Evolutionary conservation across 805 yeast genomes (phyloP), one percentile per base, ranked within the genome.

Genomic region (Saturnispora hagleri): DNA sequence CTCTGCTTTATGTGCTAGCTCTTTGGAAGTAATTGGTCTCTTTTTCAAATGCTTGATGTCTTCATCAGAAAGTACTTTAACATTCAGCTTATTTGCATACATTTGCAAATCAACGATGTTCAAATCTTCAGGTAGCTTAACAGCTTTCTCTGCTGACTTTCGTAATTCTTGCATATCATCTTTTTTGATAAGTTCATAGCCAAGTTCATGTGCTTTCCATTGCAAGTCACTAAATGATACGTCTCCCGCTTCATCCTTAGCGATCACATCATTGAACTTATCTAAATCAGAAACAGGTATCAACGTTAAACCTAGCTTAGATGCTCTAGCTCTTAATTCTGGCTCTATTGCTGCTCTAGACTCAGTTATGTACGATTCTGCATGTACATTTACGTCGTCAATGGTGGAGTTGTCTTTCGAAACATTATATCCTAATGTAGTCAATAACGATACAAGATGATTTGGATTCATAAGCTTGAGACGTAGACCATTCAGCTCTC

Each of bases 1-100:
- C 5, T 67, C 64, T 1, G 79, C 79, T 48, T 66, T 62, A 2
- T 59, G 42, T 3, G 69, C 69, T 15, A 69, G 55, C n/a, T 65
- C 70, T 38, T 64, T 59, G 2, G 70, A 55, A 1, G 69, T 62
- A n/a, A 68, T 58, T 5, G 53, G 58, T 40, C 60, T 60, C 35
- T 51, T 57, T 57, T 60, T 62, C 52, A 70, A 56, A 48, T 60
- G 60, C 2, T 62, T 64, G 24, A 64, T 52, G n/a, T 72, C 73
- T 2, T 60, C 59, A 5, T 58, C 53, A 0, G 74, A 60, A 20
- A 73, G 50, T 4, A 72, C 60, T 4, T 56, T 58, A 51, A 70
- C 57, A 1, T 73, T 75, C 26, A 69, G 56, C 12, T 61, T 65
- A 6, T 57, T 35, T 6, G 67, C 69, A 34, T 50, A 50, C 27